A percentile compares a stretch with the other conserved stretches of the same genome.
These are phyloP conservation scores for Xylaria telfairii DNA, from an alignment of 495 filamentous ascomycete genomes.

Conservation along the genomic window DNA sequence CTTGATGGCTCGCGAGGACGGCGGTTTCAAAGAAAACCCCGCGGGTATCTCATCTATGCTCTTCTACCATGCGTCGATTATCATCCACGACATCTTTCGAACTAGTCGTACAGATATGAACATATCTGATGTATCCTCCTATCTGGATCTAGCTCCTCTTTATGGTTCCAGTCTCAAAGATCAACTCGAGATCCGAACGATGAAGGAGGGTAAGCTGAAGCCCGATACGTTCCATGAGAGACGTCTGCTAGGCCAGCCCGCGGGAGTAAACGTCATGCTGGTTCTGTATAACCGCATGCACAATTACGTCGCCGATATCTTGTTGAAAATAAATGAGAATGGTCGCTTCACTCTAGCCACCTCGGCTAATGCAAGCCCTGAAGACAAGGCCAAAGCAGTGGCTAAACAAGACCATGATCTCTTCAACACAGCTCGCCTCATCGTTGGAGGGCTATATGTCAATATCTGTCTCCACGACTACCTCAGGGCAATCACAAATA, in stretches of 20 bases:
- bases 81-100: slow-evolving; percentile 73
- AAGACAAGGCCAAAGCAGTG: slow-evolving; percentile 46
- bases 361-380: slow-evolving; percentile 45
- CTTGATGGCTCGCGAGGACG: slow-evolving; percentile 63
- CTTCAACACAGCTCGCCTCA: slow-evolving; percentile 77
- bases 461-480: slow-evolving; percentile 82
- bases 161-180: slow-evolving; percentile 78
- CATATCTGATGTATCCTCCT: slow-evolving; percentile 68
- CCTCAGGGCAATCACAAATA: slow-evolving; percentile 77
- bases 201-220: slow-evolving; percentile 77
- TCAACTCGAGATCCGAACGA: slow-evolving; percentile 71
- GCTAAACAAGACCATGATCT: slow-evolving; percentile 77
- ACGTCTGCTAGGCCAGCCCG: slow-evolving; percentile 74
- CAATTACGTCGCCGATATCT: slow-evolving; percentile 68
- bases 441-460: slow-evolving; percentile 77
- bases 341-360: slow-evolving; percentile 47
- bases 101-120: slow-evolving; percentile 43
- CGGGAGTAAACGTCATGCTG: slow-evolving; percentile 73
- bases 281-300: slow-evolving; percentile 75
- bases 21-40: slow-evolving; percentile 67
- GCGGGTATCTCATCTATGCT: slow-evolving; percentile 79
- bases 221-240: slow-evolving; percentile 77
- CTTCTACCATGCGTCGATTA: slow-evolving; percentile 83
- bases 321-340: slow-evolving; percentile 76
- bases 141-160: slow-evolving; percentile 78